Evolutionary conservation across 768 basidiomycete genomes (phyloP).

Genomic region (Auricularia sp.): DNA sequence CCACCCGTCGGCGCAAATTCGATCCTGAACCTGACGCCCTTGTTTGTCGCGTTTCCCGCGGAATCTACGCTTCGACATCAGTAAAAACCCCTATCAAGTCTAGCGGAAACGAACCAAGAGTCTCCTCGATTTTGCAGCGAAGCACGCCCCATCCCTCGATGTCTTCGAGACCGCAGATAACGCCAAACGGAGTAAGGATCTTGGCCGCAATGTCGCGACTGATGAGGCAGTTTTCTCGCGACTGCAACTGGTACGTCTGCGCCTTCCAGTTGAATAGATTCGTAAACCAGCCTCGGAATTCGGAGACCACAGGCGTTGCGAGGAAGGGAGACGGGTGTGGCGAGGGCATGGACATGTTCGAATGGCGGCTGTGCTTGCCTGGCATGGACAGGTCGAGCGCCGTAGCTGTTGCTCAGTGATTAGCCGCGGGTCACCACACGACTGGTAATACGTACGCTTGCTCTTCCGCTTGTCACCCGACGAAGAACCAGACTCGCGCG

Average conservation of each 20-base stretch:
- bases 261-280: conserved; percentile 90
- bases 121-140: conserved; percentile 43
- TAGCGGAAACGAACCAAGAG: not conserved
- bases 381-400: conserved; percentile 38
- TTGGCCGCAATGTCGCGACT: conserved; percentile 51
- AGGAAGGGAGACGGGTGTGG: conserved; percentile 11
- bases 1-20: conserved; percentile 43
- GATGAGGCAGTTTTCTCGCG: conserved; percentile 39
- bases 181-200: conserved; percentile 56
- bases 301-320: conserved; percentile 53
- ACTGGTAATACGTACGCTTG: conserved; percentile 35
- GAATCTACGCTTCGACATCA: not conserved
- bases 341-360: conserved; percentile 20
- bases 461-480: conserved; percentile 27
- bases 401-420: conserved; percentile 6
- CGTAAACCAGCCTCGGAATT: conserved; percentile 90
- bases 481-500: conserved; percentile 16
- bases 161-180: conserved; percentile 52
- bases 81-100: conserved; percentile 13
- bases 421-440: too few relatives aligned
- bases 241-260: conserved; percentile 45
- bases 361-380: conserved; percentile 15
- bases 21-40: conserved; percentile 73
- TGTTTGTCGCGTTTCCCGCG: conserved; percentile 35
- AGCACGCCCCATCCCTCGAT: conserved; percentile 30